phyloP scores from a whole-genome alignment of 768 basidiomycete genomes.

The Boletus reticuloceps region DNA sequence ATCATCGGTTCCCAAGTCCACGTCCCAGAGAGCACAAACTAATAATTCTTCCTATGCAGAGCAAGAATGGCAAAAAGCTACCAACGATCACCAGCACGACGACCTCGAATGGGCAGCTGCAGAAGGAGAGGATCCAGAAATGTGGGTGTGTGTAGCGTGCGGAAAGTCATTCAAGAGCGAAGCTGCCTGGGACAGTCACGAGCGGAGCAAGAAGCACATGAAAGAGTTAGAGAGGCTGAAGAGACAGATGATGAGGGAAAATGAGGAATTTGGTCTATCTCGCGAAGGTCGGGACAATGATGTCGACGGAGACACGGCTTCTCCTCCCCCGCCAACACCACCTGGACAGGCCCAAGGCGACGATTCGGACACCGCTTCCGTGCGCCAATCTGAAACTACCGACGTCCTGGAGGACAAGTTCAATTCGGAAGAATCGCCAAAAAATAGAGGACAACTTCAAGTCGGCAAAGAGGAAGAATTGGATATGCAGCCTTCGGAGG shows the following conservation, averaged over 20 bases:
- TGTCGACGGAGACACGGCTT: slow-evolving; percentile 3
- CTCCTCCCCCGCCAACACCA: slow-evolving; percentile 17
- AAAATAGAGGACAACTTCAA: slow-evolving; percentile 3
- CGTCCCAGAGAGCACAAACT: slow-evolving; percentile 25
- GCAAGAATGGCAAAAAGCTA: slow-evolving; percentile 86
- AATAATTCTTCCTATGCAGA: slow-evolving; percentile 57
- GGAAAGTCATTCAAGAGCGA: slow-evolving; percentile 86
- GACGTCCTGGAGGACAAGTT: slow-evolving; percentile 6
- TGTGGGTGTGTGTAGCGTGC: slow-evolving; percentile 97
- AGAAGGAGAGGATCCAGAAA: slow-evolving; percentile 69
- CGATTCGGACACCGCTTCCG: not conserved
- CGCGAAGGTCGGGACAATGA: slow-evolving; percentile 31
- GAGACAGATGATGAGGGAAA: slow-evolving; percentile 74
- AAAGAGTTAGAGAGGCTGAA: slow-evolving; percentile 81
- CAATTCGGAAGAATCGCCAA: slow-evolving; percentile 4
- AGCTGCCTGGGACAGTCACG: slow-evolving; percentile 94
- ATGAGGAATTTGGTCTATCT: slow-evolving; percentile 58
- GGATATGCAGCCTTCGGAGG: not conserved
- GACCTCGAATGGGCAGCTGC: slow-evolving; percentile 77
- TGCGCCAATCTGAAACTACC: not conserved
- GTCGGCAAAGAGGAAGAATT: slow-evolving; percentile 1
- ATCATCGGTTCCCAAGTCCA: slow-evolving; percentile 22
- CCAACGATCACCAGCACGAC: slow-evolving; percentile 30
- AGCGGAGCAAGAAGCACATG: slow-evolving; percentile 90
- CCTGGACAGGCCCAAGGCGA: slow-evolving; percentile 1